Percentiles rank a stretch among this genome's conserved stretches.
phyloP scores from a whole-genome alignment of 73 alveolate species.

The Urostyla sp. region DNA sequence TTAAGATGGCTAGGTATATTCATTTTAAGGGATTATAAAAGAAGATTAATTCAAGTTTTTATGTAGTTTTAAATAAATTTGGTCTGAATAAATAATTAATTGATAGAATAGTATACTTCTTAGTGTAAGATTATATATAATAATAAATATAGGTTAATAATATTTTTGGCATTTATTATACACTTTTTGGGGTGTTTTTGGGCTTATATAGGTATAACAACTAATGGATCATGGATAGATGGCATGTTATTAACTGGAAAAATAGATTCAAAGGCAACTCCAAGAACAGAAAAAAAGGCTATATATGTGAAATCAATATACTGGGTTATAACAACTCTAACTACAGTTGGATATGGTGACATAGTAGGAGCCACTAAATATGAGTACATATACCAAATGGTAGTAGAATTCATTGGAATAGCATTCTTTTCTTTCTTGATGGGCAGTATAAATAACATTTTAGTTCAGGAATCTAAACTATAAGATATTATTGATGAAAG shows the following conservation, averaged over 20 bases:
- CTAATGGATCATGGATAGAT: constrained; percentile 47
- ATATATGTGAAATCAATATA: constrained; percentile 61
- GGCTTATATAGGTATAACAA: constrained; percentile 49
- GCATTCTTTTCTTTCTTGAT: constrained; percentile 69
- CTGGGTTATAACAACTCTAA: constrained; percentile 65
- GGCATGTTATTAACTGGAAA: constrained; percentile 5
- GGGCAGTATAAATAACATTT: constrained; percentile 66
- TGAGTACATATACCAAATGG: constrained; percentile 66
- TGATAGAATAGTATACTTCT: constrained; percentile 45
- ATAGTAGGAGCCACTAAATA: constrained; percentile 61
- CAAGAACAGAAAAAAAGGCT: background rate
- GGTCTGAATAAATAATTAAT: constrained; percentile 48
- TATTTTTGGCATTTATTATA: constrained; percentile 46
- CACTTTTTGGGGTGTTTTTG: constrained; percentile 70
- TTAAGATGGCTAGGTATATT: constrained; percentile 54
- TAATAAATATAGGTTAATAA: background rate
- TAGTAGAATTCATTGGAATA: constrained; percentile 73
- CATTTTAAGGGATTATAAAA: constrained; percentile 39
- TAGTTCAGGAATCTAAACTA: constrained; percentile 52
- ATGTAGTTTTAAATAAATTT: constrained; percentile 7
- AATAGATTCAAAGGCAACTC: background rate
- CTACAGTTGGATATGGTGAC: constrained; percentile 80
- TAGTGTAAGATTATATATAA: constrained; percentile 17
- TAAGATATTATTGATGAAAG: constrained; percentile 66
- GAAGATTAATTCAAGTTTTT: constrained; percentile 4